Evolutionary conservation across 2,329 filamentous ascomycete genomes (phyloP), one percentile per base, ranked within the genome.

Genomic region (Aspergillus fumigatiaffinis): DNA sequence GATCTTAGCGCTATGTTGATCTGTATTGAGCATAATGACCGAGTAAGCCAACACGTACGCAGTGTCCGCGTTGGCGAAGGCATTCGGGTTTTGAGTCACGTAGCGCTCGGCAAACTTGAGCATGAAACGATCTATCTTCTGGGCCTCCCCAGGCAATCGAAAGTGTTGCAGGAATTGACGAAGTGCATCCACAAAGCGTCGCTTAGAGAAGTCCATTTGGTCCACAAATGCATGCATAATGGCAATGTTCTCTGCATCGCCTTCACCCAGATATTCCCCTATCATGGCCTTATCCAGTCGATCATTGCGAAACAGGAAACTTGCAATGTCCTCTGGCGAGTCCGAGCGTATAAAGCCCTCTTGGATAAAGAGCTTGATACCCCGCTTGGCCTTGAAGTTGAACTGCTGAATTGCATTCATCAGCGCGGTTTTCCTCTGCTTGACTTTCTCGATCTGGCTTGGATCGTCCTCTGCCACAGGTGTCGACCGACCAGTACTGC

Each of bases 91-190:
- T 29, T 92, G 92, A 59, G 88, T 89, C 52, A 96, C 90, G 72
- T 99, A 99, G 59, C 93, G 87, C 74, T 97, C 93, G 9, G 94
- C 94, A 76, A 97, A 99, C 73, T 99, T 99, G 64, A 99, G 80
- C 94, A 99, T 97, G 76, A 97, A 96, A 50, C 94, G 90, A 85
- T 99, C 94, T 64, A 99, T 99, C 79, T 99, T 99, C 72, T 99
- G 94, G 0, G 92, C 92, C 75, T 99, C 94, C 59, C 94, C 94
- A 0, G 94, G 94, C 14, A 99, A 80, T 61, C 94, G 89, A 80
- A 99, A 99, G 28, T 91, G 90, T 73, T 99, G 94, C 12, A 99
- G 79, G 68, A 99, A 99, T 57, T 91, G 87, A 41, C 94, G 87
- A 26, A 99, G 78, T 14, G 94, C 89, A 73, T 97, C 93, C 6